phyloP scores from a whole-genome alignment of 495 filamentous ascomycete species.

The Talaromyces liani region DNA sequence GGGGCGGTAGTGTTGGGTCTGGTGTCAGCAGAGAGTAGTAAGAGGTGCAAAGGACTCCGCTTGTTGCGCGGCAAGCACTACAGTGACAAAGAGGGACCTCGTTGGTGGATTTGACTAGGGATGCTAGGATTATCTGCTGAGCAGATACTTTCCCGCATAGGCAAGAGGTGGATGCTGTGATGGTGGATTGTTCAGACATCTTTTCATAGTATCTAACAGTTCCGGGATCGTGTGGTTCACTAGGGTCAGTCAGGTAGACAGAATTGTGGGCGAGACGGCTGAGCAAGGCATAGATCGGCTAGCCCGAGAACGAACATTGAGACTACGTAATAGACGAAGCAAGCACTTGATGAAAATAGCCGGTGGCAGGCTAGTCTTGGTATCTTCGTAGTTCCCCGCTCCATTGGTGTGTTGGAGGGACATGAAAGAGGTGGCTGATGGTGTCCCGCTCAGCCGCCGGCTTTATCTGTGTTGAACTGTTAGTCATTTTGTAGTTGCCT shows the following conservation, averaged over 20 bases:
- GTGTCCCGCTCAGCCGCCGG: not conserved
- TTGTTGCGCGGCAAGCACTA: slow-evolving; percentile 48
- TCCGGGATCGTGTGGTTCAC: not conserved
- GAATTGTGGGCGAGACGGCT: not conserved
- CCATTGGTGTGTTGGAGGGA: not conserved
- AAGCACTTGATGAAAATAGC: not conserved
- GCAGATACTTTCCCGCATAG: slow-evolving; percentile 41
- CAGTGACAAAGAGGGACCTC: slow-evolving; percentile 57
- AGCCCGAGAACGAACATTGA: not conserved
- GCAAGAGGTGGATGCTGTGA: slow-evolving; percentile 39
- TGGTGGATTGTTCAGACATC: slow-evolving; percentile 5
- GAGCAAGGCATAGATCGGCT: not conserved
- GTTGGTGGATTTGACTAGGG: slow-evolving; percentile 16
- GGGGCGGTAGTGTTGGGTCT: not conserved
- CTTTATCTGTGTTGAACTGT: not conserved
- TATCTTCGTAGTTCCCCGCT: not conserved
- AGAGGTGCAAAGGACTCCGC: slow-evolving; percentile 50
- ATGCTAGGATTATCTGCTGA: slow-evolving; percentile 32
- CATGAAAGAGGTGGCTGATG: not conserved
- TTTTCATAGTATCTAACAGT: slow-evolving; percentile 2
- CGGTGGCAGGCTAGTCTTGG: not conserved
- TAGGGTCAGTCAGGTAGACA: not conserved
- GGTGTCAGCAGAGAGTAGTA: slow-evolving; percentile 34
- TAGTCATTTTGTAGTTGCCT: not conserved
- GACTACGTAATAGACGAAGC: not conserved